phyloP scores from a whole-genome alignment of 2,329 filamentous ascomycete species.

The Fusarium oligoseptatum region DNA sequence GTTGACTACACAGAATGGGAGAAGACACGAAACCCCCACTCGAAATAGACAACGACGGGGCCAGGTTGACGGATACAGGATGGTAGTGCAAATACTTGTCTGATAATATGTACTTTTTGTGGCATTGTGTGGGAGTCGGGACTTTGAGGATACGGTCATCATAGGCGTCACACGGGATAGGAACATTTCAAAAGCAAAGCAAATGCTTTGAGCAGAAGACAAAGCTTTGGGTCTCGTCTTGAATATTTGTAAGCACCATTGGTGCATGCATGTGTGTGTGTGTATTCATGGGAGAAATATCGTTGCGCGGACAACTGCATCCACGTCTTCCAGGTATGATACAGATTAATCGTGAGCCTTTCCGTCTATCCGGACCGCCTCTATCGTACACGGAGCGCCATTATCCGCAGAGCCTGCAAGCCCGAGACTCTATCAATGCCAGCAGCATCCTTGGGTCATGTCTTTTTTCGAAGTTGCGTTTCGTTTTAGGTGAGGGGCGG shows the following conservation, averaged over 20 bases:
- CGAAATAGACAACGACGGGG: slow-evolving; percentile 47
- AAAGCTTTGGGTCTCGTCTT: slow-evolving; percentile 7
- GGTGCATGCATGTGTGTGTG: slow-evolving; percentile 12
- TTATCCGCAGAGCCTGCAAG: slow-evolving; percentile 21
- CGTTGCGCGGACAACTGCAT: slow-evolving; percentile 24
- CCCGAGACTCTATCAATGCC: slow-evolving; percentile 16
- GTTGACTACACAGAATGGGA: slow-evolving; percentile 70
- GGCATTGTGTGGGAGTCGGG: slow-evolving; percentile 39
- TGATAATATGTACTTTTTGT: slow-evolving; percentile 38
- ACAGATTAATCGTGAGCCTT: slow-evolving; percentile 43
- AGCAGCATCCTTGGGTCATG: slow-evolving; percentile 6
- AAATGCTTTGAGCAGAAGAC: slow-evolving; percentile 18
- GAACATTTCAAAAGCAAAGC: slow-evolving; percentile 27
- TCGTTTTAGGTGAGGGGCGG: slow-evolving; percentile 1
- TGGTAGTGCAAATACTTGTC: slow-evolving; percentile 19
- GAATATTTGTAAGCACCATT: not conserved
- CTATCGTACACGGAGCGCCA: slow-evolving; percentile 45
- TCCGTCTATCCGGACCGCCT: slow-evolving; percentile 35
- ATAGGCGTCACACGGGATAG: slow-evolving; percentile 39
- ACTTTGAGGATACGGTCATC: slow-evolving; percentile 36
- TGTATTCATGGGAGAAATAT: slow-evolving; percentile 26
- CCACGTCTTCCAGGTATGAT: slow-evolving; percentile 38
- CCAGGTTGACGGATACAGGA: slow-evolving; percentile 2
- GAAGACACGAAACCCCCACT: slow-evolving; percentile 59
- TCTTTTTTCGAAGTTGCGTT: not conserved